phyloP scores from a whole-genome alignment of 1,284 basidiomycete species.

The Rhodotorula sp. region DNA sequence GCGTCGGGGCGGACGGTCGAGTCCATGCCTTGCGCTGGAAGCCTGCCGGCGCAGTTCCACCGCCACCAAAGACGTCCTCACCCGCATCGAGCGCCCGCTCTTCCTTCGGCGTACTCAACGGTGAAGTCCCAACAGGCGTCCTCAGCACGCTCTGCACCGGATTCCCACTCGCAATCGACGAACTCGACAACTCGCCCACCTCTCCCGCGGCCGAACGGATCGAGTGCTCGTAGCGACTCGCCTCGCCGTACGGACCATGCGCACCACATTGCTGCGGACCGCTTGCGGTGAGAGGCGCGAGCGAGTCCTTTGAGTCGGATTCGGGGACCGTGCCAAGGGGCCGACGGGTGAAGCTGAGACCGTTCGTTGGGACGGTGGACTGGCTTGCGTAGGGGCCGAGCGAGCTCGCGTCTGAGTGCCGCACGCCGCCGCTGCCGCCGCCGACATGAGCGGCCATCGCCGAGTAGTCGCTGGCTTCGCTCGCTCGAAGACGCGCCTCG shows the following conservation, averaged over 20 bases:
- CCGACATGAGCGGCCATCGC: neutral
- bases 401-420: neutral
- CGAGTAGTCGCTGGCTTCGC: slow-evolving; percentile 10
- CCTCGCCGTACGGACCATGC: slow-evolving; percentile 12
- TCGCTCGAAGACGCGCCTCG: neutral
- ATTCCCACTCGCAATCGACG: neutral
- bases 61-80: neutral
- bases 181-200: slow-evolving; percentile 9
- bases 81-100: too few species aligned
- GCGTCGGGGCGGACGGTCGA: neutral
- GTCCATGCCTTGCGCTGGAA: neutral
- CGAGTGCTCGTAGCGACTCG: slow-evolving; percentile 10
- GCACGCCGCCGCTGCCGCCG: neutral
- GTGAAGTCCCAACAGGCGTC: neutral
- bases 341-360: slow-evolving; percentile 1
- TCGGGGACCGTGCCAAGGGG: slow-evolving; percentile 1
- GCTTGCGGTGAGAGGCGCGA: neutral
- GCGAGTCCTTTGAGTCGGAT: slow-evolving; percentile 5
- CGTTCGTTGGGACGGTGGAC: neutral
- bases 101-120: neutral
- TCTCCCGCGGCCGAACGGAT: slow-evolving; percentile 25
- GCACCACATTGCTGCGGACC: neutral
- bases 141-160: neutral
- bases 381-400: neutral
- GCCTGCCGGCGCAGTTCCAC: neutral